Base-by-base conservation (phyloP, 208 protist species). In the Acanthamoeba royreba region DNA sequence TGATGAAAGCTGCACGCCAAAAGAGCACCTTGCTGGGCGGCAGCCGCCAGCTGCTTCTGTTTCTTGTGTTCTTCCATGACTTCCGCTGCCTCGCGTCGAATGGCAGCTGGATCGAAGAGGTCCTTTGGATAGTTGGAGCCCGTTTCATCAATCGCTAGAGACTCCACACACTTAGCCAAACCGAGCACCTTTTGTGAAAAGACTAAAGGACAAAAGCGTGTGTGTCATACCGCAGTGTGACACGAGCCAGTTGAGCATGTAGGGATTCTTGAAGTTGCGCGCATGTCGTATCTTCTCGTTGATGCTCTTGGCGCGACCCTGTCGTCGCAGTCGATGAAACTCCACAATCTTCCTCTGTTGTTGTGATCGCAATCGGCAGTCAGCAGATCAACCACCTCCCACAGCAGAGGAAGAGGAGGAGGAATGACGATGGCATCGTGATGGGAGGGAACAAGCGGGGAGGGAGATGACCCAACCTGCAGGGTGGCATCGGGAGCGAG, bases 211-310 rank as follows among this genome's bases (percentile, higher is more conserved):
- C 49, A 58, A 58, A 58, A 22, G 22, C 13, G 49, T n/a, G n/a
- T n/a, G n/a, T n/a, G n/a, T n/a, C n/a, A 22, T 89, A 66, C 52
- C 52, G 81, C 81, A 89, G 81, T 89, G 81, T 17, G 45, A 66
- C 22, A 89, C 81, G 49, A 89, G 52, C 81, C 81, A 89, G 81
- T 89, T 89, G 49, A 89, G 81, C 81, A 89, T 55, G 81, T 89
- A 89, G 52, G 81, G 81, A 49, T 89, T 89, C 81, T 89, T 89
- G 52, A 89, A 89, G 52, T 89, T 66, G 49, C 52, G 45, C 15
- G 81, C 45, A 40, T 89, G 81, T 31, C 81, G 45, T 53, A 89
- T 89, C 81, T 89, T 89, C 49, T 66, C 52, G 81, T 89, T 89
- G 81, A 89, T 89, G 81, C 49, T 89, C 72, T 83, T 83, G 72